A percentile compares a stretch with the other conserved stretches of the same genome.
These are phyloP conservation scores for Cyathus olla DNA, from an alignment of 1,284 basidiomycete genomes.

Conservation along the genomic window DNA sequence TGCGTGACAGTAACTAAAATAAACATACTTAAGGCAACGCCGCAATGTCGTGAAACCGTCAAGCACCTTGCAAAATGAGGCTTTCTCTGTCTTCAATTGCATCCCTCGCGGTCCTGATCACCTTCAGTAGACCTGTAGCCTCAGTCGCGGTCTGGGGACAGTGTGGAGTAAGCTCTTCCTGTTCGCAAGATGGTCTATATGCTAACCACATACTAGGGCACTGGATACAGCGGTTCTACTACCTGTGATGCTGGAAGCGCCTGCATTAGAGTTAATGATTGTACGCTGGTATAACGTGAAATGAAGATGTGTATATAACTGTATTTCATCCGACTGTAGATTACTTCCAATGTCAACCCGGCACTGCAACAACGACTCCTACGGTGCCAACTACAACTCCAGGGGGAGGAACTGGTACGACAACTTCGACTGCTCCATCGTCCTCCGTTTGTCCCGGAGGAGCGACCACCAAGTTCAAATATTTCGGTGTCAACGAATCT, in stretches of 20 bases:
- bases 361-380: conserved; percentile 19
- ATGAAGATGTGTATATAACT: background rate
- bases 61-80: conserved; percentile 6
- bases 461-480: conserved; percentile 64
- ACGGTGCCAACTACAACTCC: conserved; percentile 16
- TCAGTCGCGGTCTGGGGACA: conserved; percentile 51
- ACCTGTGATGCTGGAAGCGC: conserved; percentile 45
- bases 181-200: background rate
- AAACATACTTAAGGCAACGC: background rate
- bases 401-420: conserved; percentile 11
- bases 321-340: conserved; percentile 23
- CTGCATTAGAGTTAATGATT: conserved; percentile 30
- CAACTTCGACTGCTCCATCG: conserved; percentile 35
- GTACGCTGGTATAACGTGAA: background rate
- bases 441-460: conserved; percentile 46
- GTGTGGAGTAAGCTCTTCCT: conserved; percentile 45
- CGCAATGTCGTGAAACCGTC: background rate
- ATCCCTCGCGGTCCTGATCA: conserved; percentile 41
- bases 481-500: conserved; percentile 72
- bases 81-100: conserved; percentile 29
- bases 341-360: conserved; percentile 53
- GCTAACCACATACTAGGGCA: conserved; percentile 36
- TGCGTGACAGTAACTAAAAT: conserved; percentile 3
- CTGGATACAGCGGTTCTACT: conserved; percentile 45
- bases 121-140: conserved; percentile 35